phyloP scores from a whole-genome alignment of 495 filamentous ascomycete genomes.

The Mytilinidion resinicola region DNA sequence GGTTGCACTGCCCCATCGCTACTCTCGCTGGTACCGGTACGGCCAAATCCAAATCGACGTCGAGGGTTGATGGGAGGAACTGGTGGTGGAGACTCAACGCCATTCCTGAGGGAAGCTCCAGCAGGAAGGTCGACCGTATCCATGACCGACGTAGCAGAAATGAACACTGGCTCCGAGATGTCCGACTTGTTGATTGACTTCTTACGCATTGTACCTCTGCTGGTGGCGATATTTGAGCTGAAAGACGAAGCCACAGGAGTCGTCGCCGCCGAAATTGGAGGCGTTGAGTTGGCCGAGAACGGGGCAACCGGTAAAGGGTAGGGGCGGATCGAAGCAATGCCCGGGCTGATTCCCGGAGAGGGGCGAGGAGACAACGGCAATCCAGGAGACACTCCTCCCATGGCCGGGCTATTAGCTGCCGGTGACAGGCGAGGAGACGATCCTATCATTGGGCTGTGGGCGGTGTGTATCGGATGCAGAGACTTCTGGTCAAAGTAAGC shows the following conservation, averaged over 20 bases:
- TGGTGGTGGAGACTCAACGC: conserved; percentile 33
- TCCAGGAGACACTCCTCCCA: conserved; percentile 10
- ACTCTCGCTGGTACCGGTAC: conserved; percentile 1
- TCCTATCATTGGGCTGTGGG: conserved; percentile 13
- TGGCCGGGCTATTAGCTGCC: conserved; percentile 10
- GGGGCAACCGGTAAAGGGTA: conserved; percentile 39
- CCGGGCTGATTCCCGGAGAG: conserved; percentile 22
- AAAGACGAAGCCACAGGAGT: conserved; percentile 30
- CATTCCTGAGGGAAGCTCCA: conserved; percentile 37
- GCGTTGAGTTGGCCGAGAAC: conserved; percentile 52
- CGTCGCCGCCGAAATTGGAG: conserved; percentile 43
- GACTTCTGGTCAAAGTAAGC: conserved; percentile 34
- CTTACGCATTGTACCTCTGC: conserved; percentile 46
- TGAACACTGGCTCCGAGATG: conserved; percentile 77
- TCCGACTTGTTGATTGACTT: conserved; percentile 63
- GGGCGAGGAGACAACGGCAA: conserved; percentile 25
- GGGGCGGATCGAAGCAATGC: conserved; percentile 14
- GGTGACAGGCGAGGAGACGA: conserved; percentile 18
- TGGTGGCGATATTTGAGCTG: conserved; percentile 24
- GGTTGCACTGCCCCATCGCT: conserved; percentile 11
- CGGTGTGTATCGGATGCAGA: conserved; percentile 27
- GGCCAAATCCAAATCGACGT: conserved; percentile 30
- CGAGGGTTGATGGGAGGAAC: conserved; percentile 37
- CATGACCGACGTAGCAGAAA: conserved; percentile 70
- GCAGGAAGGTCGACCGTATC: conserved; percentile 39